Conservation (phyloP, 768 basidiomycete species). For the Tricholoma matsutake region DNA sequence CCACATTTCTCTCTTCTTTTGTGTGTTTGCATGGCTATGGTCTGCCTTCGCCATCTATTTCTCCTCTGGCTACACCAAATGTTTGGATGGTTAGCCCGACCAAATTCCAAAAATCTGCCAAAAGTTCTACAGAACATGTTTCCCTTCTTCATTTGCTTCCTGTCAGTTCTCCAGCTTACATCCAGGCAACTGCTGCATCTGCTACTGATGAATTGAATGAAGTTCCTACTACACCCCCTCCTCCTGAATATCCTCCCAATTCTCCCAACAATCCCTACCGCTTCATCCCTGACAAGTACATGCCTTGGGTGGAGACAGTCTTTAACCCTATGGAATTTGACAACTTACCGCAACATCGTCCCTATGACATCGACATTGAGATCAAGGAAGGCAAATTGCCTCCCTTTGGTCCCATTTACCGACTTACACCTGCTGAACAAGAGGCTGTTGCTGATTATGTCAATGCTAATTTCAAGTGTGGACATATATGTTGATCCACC, state of each 20-base stretch:
- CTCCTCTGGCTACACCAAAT: neutral
- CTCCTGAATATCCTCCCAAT: neutral
- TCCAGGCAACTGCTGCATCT: neutral
- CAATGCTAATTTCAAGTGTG: constrained; percentile 25
- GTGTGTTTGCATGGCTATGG: constrained; percentile 4
- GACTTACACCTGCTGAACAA: constrained; percentile 21
- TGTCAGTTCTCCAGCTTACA: neutral
- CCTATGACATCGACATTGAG: constrained; percentile 32
- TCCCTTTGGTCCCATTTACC: constrained; percentile 21
- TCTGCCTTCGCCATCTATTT: constrained; percentile 1
- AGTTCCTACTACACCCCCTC: too few species aligned
- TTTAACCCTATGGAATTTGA: constrained; percentile 24
- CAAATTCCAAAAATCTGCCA: neutral
- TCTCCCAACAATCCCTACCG: neutral
- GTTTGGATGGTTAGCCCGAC: neutral
- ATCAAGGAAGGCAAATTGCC: constrained; percentile 23
- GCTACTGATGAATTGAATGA: neutral
- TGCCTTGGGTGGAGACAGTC: constrained; percentile 9
- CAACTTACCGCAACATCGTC: constrained; percentile 23
- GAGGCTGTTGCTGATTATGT: constrained; percentile 24
- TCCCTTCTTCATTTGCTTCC: neutral
- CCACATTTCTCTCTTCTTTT: constrained; percentile 2
- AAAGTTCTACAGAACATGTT: neutral
- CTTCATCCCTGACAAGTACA: neutral
- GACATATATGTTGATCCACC: constrained; percentile 23